Base-by-base conservation (phyloP, 208 protist species). In the Acanthamoeba royreba region DNA sequence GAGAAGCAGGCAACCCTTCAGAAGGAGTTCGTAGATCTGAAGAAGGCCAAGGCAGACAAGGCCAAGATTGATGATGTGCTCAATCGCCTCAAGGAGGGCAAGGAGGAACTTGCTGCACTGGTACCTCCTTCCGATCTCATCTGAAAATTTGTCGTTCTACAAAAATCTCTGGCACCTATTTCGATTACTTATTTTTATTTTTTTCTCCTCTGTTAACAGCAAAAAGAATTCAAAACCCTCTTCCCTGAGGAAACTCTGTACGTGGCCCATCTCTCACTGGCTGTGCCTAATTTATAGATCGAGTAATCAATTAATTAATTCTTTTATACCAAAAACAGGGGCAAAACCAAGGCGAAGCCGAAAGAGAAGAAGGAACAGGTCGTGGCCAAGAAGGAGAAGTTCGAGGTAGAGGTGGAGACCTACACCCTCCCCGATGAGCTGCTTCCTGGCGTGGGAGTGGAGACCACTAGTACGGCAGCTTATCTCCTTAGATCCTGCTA, bases 281-380 rank as follows among this genome's bases (percentile, higher is more conserved):
- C 17, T 19, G 19, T 47, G 17, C n/a, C 47, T 40, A 11, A 31
- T 86, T 86, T 19, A 31, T 55, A 22, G 9, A 22, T 17, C 38
- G 33, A 79, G 31, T 79, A 1, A 40, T 42, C 40, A 52, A 61
- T 42, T 42, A n/a, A 63, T 87, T 87, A 31, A 87, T 87, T 58
- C 3, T 33, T 13, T 33, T 43, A 52, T 25, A 52, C 31, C 31
- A 33, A 77, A 19, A 33, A 33, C 35, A 77, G 49, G 22, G 81
- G 45, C 9, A 66, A 61, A 46, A 22, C 31, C 69, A 94, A 72
- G 45, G 42, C 58, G n/a, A 92, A 83, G 81, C 92, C 77, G 0
- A 94, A 91, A 35, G 92, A 92, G 22, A 94, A 94, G 83, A 94
- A 74, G 52, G 81, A 74, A 11, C 22, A 83, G 28, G 35, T 52